Base-by-base conservation (phyloP, 23 red algal genomes). In the Cyanidium caldarium region DNA sequence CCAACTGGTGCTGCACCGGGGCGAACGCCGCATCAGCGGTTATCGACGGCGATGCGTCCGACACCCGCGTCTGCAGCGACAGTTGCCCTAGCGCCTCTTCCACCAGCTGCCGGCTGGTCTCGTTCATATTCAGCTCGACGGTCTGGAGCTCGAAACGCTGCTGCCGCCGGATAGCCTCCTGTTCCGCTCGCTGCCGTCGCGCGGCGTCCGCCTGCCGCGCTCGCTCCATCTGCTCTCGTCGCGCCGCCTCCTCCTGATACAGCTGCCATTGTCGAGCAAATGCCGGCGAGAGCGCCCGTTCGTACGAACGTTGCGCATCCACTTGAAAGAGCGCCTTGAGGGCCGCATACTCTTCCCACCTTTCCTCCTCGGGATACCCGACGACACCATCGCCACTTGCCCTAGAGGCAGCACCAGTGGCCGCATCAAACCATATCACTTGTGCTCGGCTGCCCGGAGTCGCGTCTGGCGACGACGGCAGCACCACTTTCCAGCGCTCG, bases 331-430 rank as follows among this genome's bases (percentile, higher is more conserved):
- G 44, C 17, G 78, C 77, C 61, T 74, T 77, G 23, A 89, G 65
- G 0, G 85, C 85, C 0, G 85, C 85, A 29, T 39, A 78, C 41
- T 82, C 77, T 19, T 89, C 85, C n/a, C n/a, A n/a, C n/a, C n/a
- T n/a, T n/a, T n/a, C n/a, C n/a, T n/a, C n/a, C n/a, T n/a, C n/a
- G n/a, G n/a, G n/a, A n/a, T n/a, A n/a, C n/a, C n/a, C n/a, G n/a
- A n/a, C n/a, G n/a, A n/a, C n/a, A n/a, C n/a, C n/a, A n/a, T n/a
- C n/a, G n/a, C n/a, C n/a, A 26, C 73, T 72, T 14, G 77, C 65
- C 43, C 69, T 72, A 16, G 76, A 40, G 34, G 77, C 85, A 2
- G 75, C 35, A 12, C 72, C 77, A 25, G 68, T 41, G 25, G 76
- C 36, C 21, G 46, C 35, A 39, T 66, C 70, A 31, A 70, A 75